Percentiles rank a stretch among this genome's conserved stretches.
These are phyloP conservation scores for Geranomyces variabilis DNA, from an alignment of 192 early-diverging fungal genomes.

Conservation along the genomic window DNA sequence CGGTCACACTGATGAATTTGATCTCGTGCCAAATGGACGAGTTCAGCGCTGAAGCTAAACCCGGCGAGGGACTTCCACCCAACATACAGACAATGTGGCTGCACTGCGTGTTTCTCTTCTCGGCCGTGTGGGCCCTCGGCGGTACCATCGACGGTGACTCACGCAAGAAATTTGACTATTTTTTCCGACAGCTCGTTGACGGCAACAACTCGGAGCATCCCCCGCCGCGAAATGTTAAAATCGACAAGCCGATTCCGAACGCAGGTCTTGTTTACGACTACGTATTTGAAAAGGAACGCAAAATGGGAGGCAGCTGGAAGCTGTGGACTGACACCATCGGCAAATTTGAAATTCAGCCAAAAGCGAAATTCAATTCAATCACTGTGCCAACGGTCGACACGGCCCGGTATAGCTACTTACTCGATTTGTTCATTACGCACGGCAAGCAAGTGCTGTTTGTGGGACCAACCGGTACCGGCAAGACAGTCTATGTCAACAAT, in stretches of 20 bases:
- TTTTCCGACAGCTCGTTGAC: constrained; percentile 53
- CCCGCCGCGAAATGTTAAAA: constrained; percentile 47
- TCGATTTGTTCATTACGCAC: constrained; percentile 57
- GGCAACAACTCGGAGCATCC: constrained; percentile 46
- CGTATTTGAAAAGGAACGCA: constrained; percentile 59
- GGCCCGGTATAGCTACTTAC: constrained; percentile 52
- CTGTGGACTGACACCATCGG: constrained; percentile 59
- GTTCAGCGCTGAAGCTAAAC: constrained; percentile 42
- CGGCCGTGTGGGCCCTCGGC: constrained; percentile 59
- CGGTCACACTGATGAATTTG: constrained; percentile 54
- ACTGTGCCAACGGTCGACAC: constrained; percentile 66
- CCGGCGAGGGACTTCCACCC: constrained; percentile 40
- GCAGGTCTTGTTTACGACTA: constrained; percentile 56
- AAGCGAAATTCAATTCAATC: constrained; percentile 59
- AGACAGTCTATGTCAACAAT: constrained; percentile 63
- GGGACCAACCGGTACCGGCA: constrained; percentile 63
- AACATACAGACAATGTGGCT: constrained; percentile 57
- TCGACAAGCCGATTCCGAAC: constrained; percentile 60
- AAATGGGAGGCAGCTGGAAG: constrained; percentile 59
- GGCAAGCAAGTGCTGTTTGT: constrained; percentile 60
- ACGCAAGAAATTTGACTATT: constrained; percentile 57
- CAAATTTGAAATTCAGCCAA: constrained; percentile 56
- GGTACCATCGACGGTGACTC: constrained; percentile 60
- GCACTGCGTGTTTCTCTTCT: constrained; percentile 54
- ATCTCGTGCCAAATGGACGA: constrained; percentile 58